These are phyloP conservation scores for Eremochloa ophiuroides DNA, from an alignment of 176 grass and related monocot genomes.

Conservation along the genomic window DNA sequence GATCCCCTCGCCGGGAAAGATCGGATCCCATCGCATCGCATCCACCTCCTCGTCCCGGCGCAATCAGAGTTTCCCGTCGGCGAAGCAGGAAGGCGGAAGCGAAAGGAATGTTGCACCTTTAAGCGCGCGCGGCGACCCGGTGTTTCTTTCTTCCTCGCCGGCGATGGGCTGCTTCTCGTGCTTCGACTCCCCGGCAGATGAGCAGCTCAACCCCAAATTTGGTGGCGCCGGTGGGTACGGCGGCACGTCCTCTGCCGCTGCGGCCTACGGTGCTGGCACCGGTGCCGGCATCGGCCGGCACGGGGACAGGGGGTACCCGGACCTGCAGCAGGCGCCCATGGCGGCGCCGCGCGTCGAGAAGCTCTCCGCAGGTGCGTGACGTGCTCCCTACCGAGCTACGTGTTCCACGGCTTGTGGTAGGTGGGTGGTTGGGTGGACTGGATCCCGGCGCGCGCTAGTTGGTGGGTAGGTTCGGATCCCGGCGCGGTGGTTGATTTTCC, in stretches of 20 bases:
- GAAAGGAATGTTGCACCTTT: constrained; percentile 16
- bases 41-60: not conserved
- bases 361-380: constrained; percentile 47
- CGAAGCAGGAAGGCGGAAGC: not conserved
- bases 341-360: constrained; percentile 59
- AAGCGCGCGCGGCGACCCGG: constrained; percentile 16
- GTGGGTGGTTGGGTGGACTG: not conserved
- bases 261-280: not conserved
- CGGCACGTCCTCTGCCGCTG: not conserved
- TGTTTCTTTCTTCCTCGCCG: not conserved
- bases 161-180: constrained; percentile 83
- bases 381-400: not conserved
- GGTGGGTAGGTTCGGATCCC: constrained; percentile 33
- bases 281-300: not conserved
- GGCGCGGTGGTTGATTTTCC: constrained; percentile 14
- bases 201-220: constrained; percentile 65
- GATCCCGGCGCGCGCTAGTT: not conserved
- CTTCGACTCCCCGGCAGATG: constrained; percentile 63
- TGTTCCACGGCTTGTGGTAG: not conserved
- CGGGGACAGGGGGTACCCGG: constrained; percentile 14
- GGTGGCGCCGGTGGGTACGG: constrained; percentile 28
- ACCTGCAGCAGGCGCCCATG: constrained; percentile 58
- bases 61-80: not conserved
- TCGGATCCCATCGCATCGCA: constrained; percentile 22
- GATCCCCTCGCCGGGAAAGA: constrained; percentile 38